phyloP scores from a whole-genome alignment of 139 green algal species.

The Edaphochlamys debaryana region DNA sequence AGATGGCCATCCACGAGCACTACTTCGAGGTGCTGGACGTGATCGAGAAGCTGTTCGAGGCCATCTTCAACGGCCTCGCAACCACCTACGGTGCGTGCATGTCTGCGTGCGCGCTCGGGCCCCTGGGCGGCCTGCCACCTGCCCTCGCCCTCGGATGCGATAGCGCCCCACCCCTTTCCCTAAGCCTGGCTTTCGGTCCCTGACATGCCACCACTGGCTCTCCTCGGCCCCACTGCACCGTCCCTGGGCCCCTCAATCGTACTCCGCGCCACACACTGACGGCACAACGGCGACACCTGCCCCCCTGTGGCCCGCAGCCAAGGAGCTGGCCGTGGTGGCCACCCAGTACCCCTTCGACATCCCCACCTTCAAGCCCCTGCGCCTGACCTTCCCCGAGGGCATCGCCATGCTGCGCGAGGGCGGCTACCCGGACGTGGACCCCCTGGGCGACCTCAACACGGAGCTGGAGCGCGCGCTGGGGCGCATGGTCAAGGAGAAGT shows the following conservation, averaged over 20 bases:
- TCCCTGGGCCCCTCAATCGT: too few species aligned
- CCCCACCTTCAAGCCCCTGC: conserved; percentile 85
- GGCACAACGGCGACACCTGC: too few species aligned
- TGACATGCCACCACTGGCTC: too few species aligned
- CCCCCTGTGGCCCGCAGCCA: too few species aligned
- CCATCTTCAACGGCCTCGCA: conserved; percentile 93
- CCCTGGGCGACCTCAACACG: conserved; percentile 93
- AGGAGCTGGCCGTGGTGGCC: conserved; percentile 83
- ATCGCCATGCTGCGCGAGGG: conserved; percentile 88
- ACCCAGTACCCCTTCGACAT: conserved; percentile 93
- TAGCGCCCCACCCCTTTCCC: too few species aligned
- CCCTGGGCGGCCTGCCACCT: neutral
- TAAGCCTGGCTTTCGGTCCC: too few species aligned
- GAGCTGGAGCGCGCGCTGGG: conserved; percentile 92
- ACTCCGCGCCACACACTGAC: too few species aligned
- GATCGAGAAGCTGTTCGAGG: conserved; percentile 91
- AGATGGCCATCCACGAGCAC: conserved; percentile 98
- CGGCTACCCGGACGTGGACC: conserved; percentile 73
- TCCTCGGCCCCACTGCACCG: too few species aligned
- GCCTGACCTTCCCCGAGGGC: conserved; percentile 92
- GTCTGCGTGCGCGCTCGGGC: neutral
- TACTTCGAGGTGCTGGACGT: conserved; percentile 98
- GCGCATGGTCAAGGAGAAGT: conserved; percentile 93
- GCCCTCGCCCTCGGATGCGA: too few species aligned
- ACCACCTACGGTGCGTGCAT: conserved; percentile 58